These are phyloP conservation scores for Dactylellina parvicollis DNA, from an alignment of 2,329 filamentous ascomycete species.

Conservation along the genomic window DNA sequence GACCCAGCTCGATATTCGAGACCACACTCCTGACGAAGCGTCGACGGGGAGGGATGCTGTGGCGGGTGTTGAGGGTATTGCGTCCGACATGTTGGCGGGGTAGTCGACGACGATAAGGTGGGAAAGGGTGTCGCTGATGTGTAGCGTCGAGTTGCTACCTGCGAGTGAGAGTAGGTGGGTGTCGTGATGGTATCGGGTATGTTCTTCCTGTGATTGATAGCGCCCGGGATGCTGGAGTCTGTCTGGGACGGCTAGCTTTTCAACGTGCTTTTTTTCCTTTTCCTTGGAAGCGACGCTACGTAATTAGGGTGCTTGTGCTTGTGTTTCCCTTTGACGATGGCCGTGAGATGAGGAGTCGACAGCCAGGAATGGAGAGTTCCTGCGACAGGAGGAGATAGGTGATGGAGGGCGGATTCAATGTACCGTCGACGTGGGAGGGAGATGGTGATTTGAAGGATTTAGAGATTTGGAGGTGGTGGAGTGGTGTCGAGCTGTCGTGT, in stretches of 20 bases:
- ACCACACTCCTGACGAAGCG: slow-evolving; percentile 71
- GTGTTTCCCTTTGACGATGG: background rate
- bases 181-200: background rate
- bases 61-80: slow-evolving; percentile 50
- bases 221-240: background rate
- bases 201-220: background rate
- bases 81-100: slow-evolving; percentile 46
- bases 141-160: background rate
- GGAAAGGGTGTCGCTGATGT: background rate
- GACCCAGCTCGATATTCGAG: slow-evolving; percentile 88
- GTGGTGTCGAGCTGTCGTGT: slow-evolving; percentile 35
- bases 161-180: background rate
- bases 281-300: slow-evolving; percentile 31
- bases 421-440: background rate
- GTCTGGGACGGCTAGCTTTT: slow-evolving; percentile 7
- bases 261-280: slow-evolving; percentile 3
- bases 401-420: background rate
- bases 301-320: slow-evolving; percentile 19
- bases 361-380: slow-evolving; percentile 1
- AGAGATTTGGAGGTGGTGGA: slow-evolving; percentile 1
- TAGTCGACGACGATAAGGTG: background rate
- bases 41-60: slow-evolving; percentile 64
- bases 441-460: background rate
- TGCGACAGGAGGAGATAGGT: background rate
- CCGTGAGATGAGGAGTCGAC: background rate